phyloP scores from a whole-genome alignment of 176 grass and related monocot species.

The Puya raimondii region DNA sequence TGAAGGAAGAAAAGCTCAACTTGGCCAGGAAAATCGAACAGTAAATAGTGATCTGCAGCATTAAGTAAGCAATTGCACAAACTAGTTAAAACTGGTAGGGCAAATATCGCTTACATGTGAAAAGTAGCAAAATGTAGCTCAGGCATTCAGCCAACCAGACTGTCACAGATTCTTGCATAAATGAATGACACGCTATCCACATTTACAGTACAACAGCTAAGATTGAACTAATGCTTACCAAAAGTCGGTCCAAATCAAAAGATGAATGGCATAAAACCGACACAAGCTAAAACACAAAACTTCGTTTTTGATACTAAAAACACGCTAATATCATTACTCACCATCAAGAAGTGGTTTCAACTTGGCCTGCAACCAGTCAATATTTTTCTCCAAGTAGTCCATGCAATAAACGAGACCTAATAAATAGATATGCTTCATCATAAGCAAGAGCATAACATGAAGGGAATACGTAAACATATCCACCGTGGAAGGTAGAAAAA shows the following conservation, averaged over 20 bases:
- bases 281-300: neutral
- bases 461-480: neutral
- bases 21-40: constrained; percentile 99
- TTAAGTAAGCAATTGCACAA: neutral
- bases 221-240: neutral
- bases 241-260: neutral
- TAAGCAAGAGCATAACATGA: neutral
- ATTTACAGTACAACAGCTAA: neutral
- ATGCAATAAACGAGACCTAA: constrained; percentile 92
- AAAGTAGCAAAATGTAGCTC: neutral
- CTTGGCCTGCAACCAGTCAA: constrained; percentile 80
- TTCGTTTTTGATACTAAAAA: neutral
- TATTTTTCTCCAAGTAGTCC: constrained; percentile 98
- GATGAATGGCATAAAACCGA: neutral
- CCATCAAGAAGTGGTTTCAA: constrained; percentile 89
- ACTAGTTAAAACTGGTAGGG: constrained; percentile 3
- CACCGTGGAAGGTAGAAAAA: neutral
- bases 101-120: neutral
- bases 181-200: neutral
- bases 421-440: constrained; percentile 6
- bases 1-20: constrained; percentile 98
- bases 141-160: too few species aligned
- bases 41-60: constrained; percentile 81
- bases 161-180: neutral
- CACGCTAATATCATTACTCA: constrained; percentile 7